Evolutionary conservation across 208 protist genomes (phyloP).

Genomic region (Trypanosoma cruzi): DNA sequence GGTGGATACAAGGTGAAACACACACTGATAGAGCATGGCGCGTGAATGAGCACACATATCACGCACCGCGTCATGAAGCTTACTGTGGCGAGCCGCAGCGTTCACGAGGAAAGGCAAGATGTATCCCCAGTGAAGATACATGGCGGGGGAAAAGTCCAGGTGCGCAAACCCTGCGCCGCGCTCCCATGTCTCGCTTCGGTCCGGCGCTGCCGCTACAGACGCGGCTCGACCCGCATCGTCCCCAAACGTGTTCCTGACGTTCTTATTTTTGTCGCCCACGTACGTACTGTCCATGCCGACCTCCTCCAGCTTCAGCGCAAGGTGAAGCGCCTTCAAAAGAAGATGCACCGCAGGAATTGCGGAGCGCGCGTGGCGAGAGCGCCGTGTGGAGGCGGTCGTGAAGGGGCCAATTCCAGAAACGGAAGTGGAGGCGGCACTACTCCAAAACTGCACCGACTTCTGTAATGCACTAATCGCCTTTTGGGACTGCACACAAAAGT

Average conservation of each 20-base stretch:
- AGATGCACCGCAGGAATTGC: conserved; percentile 71
- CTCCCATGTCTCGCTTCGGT: not conserved
- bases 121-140: conserved; percentile 64
- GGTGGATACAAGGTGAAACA: conserved; percentile 63
- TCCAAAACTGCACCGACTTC: conserved; percentile 77
- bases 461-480: conserved; percentile 85
- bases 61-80: conserved; percentile 49
- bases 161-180: conserved; percentile 38
- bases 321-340: conserved; percentile 74
- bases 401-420: conserved; percentile 76
- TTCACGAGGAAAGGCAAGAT: conserved; percentile 57
- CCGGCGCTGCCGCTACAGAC: not conserved
- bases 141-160: conserved; percentile 62
- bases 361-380: conserved; percentile 66
- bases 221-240: not conserved
- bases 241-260: not conserved
- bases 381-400: conserved; percentile 46
- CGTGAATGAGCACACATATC: conserved; percentile 72
- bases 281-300: conserved; percentile 12
- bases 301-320: conserved; percentile 60
- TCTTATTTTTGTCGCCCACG: not conserved
- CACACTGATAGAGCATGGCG: conserved; percentile 66
- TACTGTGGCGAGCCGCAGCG: conserved; percentile 40
- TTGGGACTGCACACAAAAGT: conserved; percentile 75
- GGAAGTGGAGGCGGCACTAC: conserved; percentile 40